Evolutionary conservation across 2,329 filamentous ascomycete genomes (phyloP).

Genomic region (Herpotrichia juniperi): DNA sequence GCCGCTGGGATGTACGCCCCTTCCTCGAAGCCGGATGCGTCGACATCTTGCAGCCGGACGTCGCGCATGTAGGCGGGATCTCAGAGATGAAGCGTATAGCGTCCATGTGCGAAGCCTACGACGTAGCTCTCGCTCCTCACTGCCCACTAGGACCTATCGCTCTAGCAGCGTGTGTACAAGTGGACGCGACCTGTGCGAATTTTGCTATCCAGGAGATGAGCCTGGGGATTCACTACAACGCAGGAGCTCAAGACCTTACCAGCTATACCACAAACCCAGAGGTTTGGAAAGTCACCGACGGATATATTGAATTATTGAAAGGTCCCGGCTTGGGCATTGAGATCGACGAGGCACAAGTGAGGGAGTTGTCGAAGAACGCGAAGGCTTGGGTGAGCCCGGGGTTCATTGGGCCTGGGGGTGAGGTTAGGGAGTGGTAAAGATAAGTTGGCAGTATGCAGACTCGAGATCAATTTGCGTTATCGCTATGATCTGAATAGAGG

Average conservation of each 20-base stretch:
- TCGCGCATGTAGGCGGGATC: conserved; percentile 74
- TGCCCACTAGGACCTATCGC: conserved; percentile 77
- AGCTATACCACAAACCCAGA: conserved; percentile 70
- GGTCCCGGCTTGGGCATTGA: conserved; percentile 73
- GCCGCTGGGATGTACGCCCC: conserved; percentile 74
- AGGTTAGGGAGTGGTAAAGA: conserved; percentile 71
- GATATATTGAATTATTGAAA: conserved; percentile 65
- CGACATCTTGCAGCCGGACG: conserved; percentile 76
- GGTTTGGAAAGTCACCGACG: conserved; percentile 70
- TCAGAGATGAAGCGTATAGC: conserved; percentile 74
- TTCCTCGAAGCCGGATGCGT: conserved; percentile 72
- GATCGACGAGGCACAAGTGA: conserved; percentile 69
- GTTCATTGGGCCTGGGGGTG: conserved; percentile 71
- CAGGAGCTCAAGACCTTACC: conserved; percentile 48
- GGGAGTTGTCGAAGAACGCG: conserved; percentile 63
- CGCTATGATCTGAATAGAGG: too few species aligned
- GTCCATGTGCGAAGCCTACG: conserved; percentile 73
- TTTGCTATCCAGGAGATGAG: conserved; percentile 80
- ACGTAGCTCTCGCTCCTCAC: conserved; percentile 75
- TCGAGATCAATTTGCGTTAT: too few species aligned
- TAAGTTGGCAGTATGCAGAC: too few species aligned
- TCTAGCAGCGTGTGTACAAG: conserved; percentile 72
- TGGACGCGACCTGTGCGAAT: conserved; percentile 66
- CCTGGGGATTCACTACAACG: conserved; percentile 79
- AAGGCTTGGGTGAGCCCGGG: conserved; percentile 70